These are phyloP conservation scores for Phytophthora crassamura DNA, from an alignment of 352 stramenopile species.

Conservation along the genomic window DNA sequence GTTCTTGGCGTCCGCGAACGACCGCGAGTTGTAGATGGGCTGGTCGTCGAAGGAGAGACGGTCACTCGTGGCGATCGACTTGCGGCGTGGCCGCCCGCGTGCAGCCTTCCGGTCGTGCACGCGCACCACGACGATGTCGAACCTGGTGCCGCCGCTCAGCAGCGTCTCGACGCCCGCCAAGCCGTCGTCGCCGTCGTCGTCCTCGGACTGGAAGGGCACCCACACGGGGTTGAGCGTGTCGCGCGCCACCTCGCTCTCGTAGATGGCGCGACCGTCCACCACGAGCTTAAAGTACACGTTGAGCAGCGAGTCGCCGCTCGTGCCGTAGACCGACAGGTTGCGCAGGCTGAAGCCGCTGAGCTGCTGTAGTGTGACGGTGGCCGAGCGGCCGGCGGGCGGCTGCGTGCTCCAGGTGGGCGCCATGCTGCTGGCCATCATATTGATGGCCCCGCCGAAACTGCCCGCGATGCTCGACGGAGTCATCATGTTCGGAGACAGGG, in stretches of 20 bases:
- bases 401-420: slow-evolving; percentile 36
- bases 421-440: slow-evolving; percentile 33
- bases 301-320: slow-evolving; percentile 51
- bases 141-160: slow-evolving; percentile 57
- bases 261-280: slow-evolving; percentile 70
- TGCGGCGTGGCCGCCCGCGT: slow-evolving; percentile 53
- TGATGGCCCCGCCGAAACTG: slow-evolving; percentile 48
- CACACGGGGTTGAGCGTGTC: slow-evolving; percentile 84
- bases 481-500: slow-evolving; percentile 25
- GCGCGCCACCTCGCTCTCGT: slow-evolving; percentile 75
- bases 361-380: slow-evolving; percentile 73
- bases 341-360: slow-evolving; percentile 81
- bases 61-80: slow-evolving; percentile 54
- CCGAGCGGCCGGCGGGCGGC: slow-evolving; percentile 29
- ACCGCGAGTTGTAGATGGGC: slow-evolving; percentile 51
- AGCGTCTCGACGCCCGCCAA: slow-evolving; percentile 43
- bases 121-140: slow-evolving; percentile 74
- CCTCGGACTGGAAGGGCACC: slow-evolving; percentile 76
- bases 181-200: slow-evolving; percentile 33
- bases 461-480: slow-evolving; percentile 52
- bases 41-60: slow-evolving; percentile 50
- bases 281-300: slow-evolving; percentile 84
- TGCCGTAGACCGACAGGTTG: slow-evolving; percentile 69
- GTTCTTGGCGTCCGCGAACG: slow-evolving; percentile 41
- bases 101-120: slow-evolving; percentile 55